A percentile compares a stretch with the other conserved stretches of the same genome.
phyloP scores from a whole-genome alignment of 2,329 filamentous ascomycete species.

The Oidium heveae region DNA sequence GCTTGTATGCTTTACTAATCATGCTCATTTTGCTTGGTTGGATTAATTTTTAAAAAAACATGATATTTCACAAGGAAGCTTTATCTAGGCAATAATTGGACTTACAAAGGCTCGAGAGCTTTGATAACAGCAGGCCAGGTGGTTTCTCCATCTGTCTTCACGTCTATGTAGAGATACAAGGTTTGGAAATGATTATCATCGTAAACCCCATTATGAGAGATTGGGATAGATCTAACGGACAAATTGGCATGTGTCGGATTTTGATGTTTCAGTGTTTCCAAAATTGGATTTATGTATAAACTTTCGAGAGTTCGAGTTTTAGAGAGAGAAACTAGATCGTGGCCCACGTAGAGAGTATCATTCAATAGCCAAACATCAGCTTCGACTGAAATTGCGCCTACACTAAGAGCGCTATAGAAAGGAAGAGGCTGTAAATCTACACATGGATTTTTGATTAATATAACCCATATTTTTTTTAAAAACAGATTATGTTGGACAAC shows the following conservation, averaged over 20 bases:
- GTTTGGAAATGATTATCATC: slow-evolving; percentile 29
- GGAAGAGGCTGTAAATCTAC: slow-evolving; percentile 16
- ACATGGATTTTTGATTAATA: slow-evolving; percentile 22
- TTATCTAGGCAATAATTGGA: background rate
- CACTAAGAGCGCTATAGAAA: slow-evolving; percentile 10
- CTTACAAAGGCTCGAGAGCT: slow-evolving; percentile 31
- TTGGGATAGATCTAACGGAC: slow-evolving; percentile 10
- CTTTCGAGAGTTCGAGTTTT: slow-evolving; percentile 8
- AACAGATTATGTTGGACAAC: slow-evolving; percentile 17
- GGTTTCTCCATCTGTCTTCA: slow-evolving; percentile 29
- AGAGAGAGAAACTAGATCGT: slow-evolving; percentile 9
- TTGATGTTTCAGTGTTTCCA: slow-evolving; percentile 9
- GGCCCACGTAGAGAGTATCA: slow-evolving; percentile 9
- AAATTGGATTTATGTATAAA: slow-evolving; percentile 11
- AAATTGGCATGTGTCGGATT: slow-evolving; percentile 19
- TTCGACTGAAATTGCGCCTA: slow-evolving; percentile 9
- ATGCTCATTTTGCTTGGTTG: too few relatives aligned
- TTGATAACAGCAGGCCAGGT: slow-evolving; percentile 30
- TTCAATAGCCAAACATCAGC: slow-evolving; percentile 13
- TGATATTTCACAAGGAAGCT: too few relatives aligned
- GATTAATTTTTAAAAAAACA: too few relatives aligned
- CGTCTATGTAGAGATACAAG: slow-evolving; percentile 37
- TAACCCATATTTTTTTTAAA: too few relatives aligned
- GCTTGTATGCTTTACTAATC: too few relatives aligned
- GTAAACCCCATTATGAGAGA: slow-evolving; percentile 32